These are phyloP conservation scores for Rhodomyrtus tomentosa DNA, from an alignment of 345 rosid genomes.

Conservation along the genomic window DNA sequence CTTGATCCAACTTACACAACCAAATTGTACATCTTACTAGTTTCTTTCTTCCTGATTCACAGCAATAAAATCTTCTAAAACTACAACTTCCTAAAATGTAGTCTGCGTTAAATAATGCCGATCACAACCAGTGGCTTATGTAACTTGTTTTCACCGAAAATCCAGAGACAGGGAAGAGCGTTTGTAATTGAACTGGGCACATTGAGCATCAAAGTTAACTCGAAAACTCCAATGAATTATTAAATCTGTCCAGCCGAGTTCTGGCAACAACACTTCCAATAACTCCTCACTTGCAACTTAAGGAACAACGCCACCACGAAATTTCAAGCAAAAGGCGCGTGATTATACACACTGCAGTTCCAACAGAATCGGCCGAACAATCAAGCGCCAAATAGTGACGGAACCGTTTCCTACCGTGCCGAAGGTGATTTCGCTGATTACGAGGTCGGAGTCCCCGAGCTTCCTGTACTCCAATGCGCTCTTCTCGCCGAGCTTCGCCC, in stretches of 20 bases:
- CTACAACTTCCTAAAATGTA: background rate
- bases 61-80: background rate
- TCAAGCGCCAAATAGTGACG: background rate
- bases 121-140: background rate
- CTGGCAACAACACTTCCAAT: background rate
- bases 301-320: background rate
- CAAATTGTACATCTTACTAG: background rate
- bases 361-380: background rate
- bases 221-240: background rate
- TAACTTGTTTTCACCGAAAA: background rate
- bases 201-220: background rate
- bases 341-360: background rate
- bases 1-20: no score
- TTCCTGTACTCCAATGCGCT: slow-evolving; percentile 53
- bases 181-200: background rate
- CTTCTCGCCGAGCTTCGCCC: slow-evolving; percentile 28
- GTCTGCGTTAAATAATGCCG: background rate
- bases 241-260: background rate
- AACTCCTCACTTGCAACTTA: background rate
- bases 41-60: background rate
- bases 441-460: slow-evolving; percentile 79
- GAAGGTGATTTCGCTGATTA: slow-evolving; percentile 56
- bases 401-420: slow-evolving; percentile 45
- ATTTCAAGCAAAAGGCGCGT: background rate
- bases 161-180: background rate